These are phyloP conservation scores for Fragaria nilgerrensis DNA, from an alignment of 306 rosid species.

Conservation along the genomic window DNA sequence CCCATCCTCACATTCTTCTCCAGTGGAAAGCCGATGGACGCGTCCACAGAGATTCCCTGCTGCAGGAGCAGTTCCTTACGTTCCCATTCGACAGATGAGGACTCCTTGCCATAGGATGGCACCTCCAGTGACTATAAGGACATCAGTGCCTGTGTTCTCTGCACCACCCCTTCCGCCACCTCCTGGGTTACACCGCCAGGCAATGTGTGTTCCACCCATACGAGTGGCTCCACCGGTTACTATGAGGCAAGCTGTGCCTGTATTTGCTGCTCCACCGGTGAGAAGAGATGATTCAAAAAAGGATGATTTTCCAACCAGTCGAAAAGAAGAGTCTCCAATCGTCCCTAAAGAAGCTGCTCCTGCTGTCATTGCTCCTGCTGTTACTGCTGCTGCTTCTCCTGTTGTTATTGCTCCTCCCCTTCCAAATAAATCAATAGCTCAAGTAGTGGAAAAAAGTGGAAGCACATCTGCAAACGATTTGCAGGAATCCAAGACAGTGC, in stretches of 20 bases:
- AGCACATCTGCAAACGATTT: conserved; percentile 30
- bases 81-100: conserved; percentile 79
- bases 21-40: conserved; percentile 49
- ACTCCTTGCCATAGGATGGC: conserved; percentile 81
- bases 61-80: conserved; percentile 79
- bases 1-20: conserved; percentile 28
- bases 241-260: conserved; percentile 77
- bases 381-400: conserved; percentile 21
- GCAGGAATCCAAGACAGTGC: conserved; percentile 33
- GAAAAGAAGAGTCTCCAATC: conserved; percentile 42
- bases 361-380: background rate
- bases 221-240: conserved; percentile 72
- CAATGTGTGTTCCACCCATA: conserved; percentile 48
- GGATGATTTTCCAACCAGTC: conserved; percentile 31
- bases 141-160: conserved; percentile 78
- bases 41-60: conserved; percentile 70
- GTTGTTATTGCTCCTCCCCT: conserved; percentile 16
- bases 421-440: conserved; percentile 35
- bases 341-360: conserved; percentile 43
- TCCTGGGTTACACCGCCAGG: conserved; percentile 39
- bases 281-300: conserved; percentile 50
- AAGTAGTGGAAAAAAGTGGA: conserved; percentile 38
- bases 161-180: conserved; percentile 84
- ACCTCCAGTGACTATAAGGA: conserved; percentile 85
- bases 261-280: conserved; percentile 65